Evolutionary conservation across 228 moss, liverwort and hornwort genomes (phyloP).

Genomic region (Sphagnum magellanicum): DNA sequence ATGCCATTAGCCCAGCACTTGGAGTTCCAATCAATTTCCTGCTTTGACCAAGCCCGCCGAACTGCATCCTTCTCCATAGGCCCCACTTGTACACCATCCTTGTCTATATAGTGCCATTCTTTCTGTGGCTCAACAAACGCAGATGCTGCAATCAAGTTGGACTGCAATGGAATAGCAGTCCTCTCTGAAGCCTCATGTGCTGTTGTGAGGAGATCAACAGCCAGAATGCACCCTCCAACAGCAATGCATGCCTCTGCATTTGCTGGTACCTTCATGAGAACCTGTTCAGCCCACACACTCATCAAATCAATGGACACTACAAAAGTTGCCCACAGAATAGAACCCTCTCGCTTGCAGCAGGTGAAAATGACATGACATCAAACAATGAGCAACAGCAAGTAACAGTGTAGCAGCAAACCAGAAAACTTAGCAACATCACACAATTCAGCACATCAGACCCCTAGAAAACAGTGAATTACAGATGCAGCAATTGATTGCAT

Average conservation of each 20-base stretch:
- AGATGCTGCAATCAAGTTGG: conserved; percentile 93
- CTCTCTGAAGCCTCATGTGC: conserved; percentile 99
- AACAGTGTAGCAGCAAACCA: too few species aligned
- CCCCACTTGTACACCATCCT: conserved; percentile 78
- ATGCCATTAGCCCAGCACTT: conserved; percentile 98
- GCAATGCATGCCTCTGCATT: conserved; percentile 87
- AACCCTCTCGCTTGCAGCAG: too few species aligned
- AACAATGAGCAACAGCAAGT: too few species aligned
- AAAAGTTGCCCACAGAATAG: background rate
- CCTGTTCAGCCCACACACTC: conserved; percentile 32
- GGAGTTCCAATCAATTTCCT: conserved; percentile 90
- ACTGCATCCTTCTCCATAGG: conserved; percentile 95
- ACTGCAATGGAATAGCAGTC: conserved; percentile 92
- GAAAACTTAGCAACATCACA: too few species aligned
- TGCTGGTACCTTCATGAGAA: conserved; percentile 79
- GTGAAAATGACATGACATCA: too few species aligned
- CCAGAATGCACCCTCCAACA: conserved; percentile 95
- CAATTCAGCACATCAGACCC: too few species aligned
- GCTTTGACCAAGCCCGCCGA: conserved; percentile 92
- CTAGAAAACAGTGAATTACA: too few species aligned
- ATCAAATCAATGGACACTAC: background rate
- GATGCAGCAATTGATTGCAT: too few species aligned
- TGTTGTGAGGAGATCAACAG: conserved; percentile 94
- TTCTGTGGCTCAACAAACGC: conserved; percentile 98
- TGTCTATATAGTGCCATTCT: conserved; percentile 90